A percentile compares a stretch with the other conserved stretches of the same genome.
Evolutionary conservation across 441 rosid species (phyloP).

Genomic region (Bruguiera hainesii): DNA sequence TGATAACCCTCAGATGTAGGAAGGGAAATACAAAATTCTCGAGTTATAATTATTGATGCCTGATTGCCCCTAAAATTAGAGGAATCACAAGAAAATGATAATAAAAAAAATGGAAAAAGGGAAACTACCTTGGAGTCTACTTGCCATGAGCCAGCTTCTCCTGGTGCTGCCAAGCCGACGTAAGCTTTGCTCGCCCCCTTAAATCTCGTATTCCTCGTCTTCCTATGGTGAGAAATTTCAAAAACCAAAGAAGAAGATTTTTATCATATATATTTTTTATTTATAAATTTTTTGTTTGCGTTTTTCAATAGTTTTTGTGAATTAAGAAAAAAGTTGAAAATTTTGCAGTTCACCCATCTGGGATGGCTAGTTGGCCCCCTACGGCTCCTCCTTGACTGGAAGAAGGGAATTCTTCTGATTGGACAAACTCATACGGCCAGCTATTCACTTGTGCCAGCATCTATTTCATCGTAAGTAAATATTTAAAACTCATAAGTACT

Average conservation of each 20-base stretch:
- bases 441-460: constrained; percentile 16
- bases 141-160: constrained; percentile 32
- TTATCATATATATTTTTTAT: not conserved
- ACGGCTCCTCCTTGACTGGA: constrained; percentile 21
- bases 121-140: constrained; percentile 18
- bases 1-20: constrained; percentile 26
- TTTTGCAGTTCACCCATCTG: constrained; percentile 12
- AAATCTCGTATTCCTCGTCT: not conserved
- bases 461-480: constrained; percentile 3
- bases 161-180: constrained; percentile 32
- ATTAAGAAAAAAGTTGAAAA: not conserved
- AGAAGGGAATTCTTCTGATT: constrained; percentile 21
- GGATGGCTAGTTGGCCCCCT: constrained; percentile 14
- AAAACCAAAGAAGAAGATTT: too few relatives aligned
- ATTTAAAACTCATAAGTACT: not conserved
- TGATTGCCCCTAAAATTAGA: too few relatives aligned
- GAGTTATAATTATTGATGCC: too few relatives aligned
- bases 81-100: too few relatives aligned
- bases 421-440: constrained; percentile 31
- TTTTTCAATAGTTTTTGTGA: not conserved
- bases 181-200: constrained; percentile 18
- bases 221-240: too few relatives aligned
- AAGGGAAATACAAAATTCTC: too few relatives aligned
- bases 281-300: not conserved
- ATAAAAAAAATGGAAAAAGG: too few relatives aligned